A percentile compares a stretch with the other conserved stretches of the same genome.
These are phyloP conservation scores for Aplosporella prunicola DNA, from an alignment of 2,329 filamentous ascomycete species.

Conservation along the genomic window DNA sequence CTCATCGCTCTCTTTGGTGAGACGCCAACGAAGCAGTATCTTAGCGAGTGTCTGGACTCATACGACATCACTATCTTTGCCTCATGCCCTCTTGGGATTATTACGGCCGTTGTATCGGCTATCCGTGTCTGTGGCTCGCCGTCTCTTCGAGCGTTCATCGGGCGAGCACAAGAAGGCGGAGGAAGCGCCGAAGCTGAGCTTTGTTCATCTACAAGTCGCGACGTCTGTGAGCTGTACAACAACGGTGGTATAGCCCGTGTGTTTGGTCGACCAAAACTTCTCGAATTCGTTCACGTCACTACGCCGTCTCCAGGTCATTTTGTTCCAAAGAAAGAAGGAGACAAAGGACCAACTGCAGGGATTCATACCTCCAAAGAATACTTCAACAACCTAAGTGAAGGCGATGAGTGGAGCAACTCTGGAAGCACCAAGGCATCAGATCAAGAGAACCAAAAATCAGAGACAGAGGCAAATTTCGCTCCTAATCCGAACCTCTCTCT, in stretches of 20 bases:
- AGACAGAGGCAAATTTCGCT: constrained; percentile 14
- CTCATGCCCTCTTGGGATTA: constrained; percentile 31
- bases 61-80: constrained; percentile 27
- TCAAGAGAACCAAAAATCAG: constrained; percentile 15
- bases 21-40: constrained; percentile 22
- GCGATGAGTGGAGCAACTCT: background rate
- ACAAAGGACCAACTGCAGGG: constrained; percentile 18
- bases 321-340: constrained; percentile 16
- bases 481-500: constrained; percentile 17
- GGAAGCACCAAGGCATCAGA: background rate
- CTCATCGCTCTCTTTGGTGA: constrained; percentile 18
- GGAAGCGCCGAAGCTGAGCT: constrained; percentile 31
- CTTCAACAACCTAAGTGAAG: background rate
- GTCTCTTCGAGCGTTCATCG: constrained; percentile 31
- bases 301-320: constrained; percentile 13
- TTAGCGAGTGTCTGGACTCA: constrained; percentile 17
- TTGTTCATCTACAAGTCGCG: constrained; percentile 29
- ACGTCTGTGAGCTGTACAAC: constrained; percentile 16
- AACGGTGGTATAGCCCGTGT: constrained; percentile 12
- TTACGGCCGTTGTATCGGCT: constrained; percentile 28
- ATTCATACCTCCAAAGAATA: too few species aligned
- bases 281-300: constrained; percentile 17
- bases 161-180: constrained; percentile 28
- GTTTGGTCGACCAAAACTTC: constrained; percentile 11
- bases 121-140: constrained; percentile 22